Conservation (phyloP, 345 rosid species). For the Sonneratia caseolaris region DNA sequence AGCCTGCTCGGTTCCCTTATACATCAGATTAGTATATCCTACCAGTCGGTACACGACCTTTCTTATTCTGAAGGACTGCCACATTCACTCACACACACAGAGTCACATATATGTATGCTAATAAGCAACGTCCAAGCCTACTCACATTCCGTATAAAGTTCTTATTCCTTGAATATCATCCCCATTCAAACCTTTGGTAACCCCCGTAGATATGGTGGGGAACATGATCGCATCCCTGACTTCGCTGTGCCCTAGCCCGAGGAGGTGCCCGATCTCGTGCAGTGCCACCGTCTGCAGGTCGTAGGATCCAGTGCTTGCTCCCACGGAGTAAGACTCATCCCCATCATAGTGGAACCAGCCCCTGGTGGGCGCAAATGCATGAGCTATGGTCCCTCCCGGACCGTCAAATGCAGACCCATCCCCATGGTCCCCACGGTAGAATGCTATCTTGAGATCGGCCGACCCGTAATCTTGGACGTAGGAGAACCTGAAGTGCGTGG, state of each 20-base stretch:
- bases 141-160: neutral
- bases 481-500: constrained; percentile 15
- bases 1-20: too few species aligned
- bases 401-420: constrained; percentile 17
- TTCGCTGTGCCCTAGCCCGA: constrained; percentile 28
- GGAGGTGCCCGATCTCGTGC: constrained; percentile 43
- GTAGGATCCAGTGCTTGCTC: neutral
- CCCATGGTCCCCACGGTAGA: constrained; percentile 13
- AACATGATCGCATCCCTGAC: constrained; percentile 21
- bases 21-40: too few species aligned
- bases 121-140: neutral
- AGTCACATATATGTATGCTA: too few species aligned
- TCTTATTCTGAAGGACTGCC: too few species aligned
- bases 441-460: constrained; percentile 19
- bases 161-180: constrained; percentile 26
- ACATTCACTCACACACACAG: too few species aligned
- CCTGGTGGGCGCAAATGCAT: constrained; percentile 17
- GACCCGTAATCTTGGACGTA: neutral
- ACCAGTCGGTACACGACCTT: too few species aligned
- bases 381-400: constrained; percentile 19
- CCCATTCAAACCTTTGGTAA: constrained; percentile 12
- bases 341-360: constrained; percentile 29
- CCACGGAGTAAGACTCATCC: constrained; percentile 19
- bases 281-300: constrained; percentile 22
- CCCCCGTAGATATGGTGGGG: constrained; percentile 7